A percentile compares a stretch with the other conserved stretches of the same genome.
phyloP scores from a whole-genome alignment of 164 flowering plant genomes.

The Magnolia sinica region DNA sequence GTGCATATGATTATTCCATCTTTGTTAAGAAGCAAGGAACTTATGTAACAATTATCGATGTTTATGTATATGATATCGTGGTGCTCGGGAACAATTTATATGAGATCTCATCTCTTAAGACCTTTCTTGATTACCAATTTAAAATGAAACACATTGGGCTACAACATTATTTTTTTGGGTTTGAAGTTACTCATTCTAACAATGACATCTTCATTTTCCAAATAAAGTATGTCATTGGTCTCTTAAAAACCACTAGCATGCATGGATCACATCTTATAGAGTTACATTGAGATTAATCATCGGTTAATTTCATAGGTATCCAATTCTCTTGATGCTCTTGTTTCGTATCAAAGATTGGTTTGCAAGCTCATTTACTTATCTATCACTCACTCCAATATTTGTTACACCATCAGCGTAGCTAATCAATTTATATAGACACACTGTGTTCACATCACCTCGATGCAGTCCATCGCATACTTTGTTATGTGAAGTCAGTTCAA shows the following conservation, averaged over 20 bases:
- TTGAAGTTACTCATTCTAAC: background rate
- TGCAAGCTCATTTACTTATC: background rate
- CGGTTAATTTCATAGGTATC: background rate
- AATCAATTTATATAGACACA: too few relatives aligned
- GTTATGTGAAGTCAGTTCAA: background rate
- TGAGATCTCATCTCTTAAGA: background rate
- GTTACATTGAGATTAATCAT: too few relatives aligned
- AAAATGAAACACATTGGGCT: background rate
- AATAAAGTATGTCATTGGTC: background rate
- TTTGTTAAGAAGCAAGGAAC: background rate
- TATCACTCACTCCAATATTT: background rate
- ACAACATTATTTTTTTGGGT: background rate
- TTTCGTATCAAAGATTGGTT: too few relatives aligned
- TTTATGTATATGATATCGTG: background rate
- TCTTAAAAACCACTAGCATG: background rate
- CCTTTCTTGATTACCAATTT: too few relatives aligned
- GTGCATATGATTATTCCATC: background rate
- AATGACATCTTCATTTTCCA: background rate
- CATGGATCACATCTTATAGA: background rate
- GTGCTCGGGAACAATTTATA: background rate
- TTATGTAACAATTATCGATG: background rate
- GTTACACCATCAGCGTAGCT: background rate
- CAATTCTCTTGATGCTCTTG: too few relatives aligned
- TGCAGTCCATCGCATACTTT: too few relatives aligned
- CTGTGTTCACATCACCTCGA: background rate